A percentile compares a stretch with the other conserved stretches of the same genome.
Conservation (phyloP, 1,139 yeast genomes). For the Zygosaccharomyces pseudobailii region DNA sequence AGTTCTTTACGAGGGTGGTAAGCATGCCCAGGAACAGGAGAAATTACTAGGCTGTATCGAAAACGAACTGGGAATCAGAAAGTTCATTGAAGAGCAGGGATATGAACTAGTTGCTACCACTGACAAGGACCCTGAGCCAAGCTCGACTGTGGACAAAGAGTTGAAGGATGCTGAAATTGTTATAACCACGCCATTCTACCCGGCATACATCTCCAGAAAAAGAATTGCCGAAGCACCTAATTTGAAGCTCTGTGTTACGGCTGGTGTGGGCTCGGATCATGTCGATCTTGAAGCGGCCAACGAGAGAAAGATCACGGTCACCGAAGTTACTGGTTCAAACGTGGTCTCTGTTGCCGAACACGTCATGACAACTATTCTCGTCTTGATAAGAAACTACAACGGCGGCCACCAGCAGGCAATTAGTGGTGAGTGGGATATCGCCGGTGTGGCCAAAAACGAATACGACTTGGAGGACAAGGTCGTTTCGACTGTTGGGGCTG, state of each 20-base stretch:
- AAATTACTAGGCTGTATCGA: conserved; percentile 66
- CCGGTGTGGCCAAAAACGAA: conserved; percentile 30
- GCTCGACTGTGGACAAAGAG: conserved; percentile 56
- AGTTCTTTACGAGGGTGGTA: conserved; percentile 51
- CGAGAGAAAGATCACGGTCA: conserved; percentile 55
- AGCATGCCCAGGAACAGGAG: conserved; percentile 57
- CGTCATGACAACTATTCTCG: conserved; percentile 26
- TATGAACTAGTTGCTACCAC: conserved; percentile 63
- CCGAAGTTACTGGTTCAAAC: conserved; percentile 33
- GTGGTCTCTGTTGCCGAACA: not conserved
- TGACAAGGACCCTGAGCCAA: conserved; percentile 59
- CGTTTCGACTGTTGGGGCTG: conserved; percentile 75
- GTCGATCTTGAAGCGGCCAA: conserved; percentile 72
- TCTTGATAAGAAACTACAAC: conserved; percentile 1
- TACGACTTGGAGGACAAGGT: conserved; percentile 73
- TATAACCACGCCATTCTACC: conserved; percentile 81
- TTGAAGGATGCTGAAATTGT: conserved; percentile 69
- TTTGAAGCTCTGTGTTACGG: conserved; percentile 67
- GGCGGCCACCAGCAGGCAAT: conserved; percentile 51
- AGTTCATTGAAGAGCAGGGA: conserved; percentile 61
- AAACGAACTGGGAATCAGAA: conserved; percentile 68
- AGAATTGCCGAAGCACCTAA: conserved; percentile 69
- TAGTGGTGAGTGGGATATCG: conserved; percentile 64
- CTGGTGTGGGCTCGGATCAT: conserved; percentile 85
- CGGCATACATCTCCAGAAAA: conserved; percentile 66